phyloP scores from a whole-genome alignment of 2,329 filamentous ascomycete species.

The Fusarium veterinarium region DNA sequence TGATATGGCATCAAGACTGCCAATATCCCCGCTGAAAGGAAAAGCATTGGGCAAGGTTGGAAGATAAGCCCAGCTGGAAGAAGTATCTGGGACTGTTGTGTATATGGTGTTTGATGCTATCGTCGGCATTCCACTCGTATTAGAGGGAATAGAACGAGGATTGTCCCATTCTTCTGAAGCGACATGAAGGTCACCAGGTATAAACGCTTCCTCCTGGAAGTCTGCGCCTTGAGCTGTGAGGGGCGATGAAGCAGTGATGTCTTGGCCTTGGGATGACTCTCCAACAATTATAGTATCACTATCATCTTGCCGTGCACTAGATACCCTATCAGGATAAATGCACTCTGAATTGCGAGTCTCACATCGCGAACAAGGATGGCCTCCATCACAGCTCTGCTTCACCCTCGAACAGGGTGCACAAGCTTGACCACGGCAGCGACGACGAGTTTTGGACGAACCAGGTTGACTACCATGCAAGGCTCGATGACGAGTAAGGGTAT shows the following conservation, averaged over 20 bases:
- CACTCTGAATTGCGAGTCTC: rapidly evolving
- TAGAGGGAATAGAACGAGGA: not conserved
- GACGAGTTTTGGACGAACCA: rapidly evolving
- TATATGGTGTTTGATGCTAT: not conserved
- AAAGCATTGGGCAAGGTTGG: not conserved
- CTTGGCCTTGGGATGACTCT: not conserved
- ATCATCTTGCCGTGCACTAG: rapidly evolving
- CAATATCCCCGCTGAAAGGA: rapidly evolving
- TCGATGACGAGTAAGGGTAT: not conserved
- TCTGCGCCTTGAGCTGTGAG: not conserved
- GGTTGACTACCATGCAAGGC: not conserved
- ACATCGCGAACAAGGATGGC: rapidly evolving
- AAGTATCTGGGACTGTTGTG: not conserved
- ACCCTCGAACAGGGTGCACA: not conserved
- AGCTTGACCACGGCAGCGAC: not conserved
- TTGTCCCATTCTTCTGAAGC: not conserved
- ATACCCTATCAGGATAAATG: rapidly evolving
- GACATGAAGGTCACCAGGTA: rapidly evolving
- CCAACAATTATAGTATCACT: rapidly evolving
- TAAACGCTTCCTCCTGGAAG: rapidly evolving
- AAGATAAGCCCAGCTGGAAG: not conserved
- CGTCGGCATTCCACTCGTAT: rapidly evolving
- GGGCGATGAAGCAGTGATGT: not conserved
- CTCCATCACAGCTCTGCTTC: not conserved
- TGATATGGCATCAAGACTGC: rapidly evolving